These are phyloP conservation scores for Rhytidiadelphus loreus DNA, from an alignment of 225 moss, liverwort and hornwort species.

Conservation along the genomic window DNA sequence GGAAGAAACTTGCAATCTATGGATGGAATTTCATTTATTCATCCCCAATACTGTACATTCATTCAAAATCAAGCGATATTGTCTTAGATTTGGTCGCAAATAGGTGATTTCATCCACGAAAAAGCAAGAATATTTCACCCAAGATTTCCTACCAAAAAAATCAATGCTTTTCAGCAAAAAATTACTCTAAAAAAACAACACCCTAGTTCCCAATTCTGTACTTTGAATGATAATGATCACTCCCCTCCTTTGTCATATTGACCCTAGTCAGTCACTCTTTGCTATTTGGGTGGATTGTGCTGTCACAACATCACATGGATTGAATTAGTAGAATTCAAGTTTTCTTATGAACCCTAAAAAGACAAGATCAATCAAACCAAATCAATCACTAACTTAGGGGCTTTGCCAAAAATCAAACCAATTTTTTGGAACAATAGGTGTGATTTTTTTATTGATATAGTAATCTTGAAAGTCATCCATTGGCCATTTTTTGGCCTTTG, in stretches of 20 bases:
- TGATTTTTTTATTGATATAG: accelerated
- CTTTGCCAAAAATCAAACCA: not conserved
- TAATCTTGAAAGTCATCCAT: not conserved
- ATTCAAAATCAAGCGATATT: no score
- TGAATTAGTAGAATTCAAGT: not conserved
- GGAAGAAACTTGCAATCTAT: no score
- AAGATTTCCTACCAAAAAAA: no score
- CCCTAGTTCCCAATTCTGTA: not conserved
- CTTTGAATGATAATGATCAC: not conserved
- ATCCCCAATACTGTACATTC: no score
- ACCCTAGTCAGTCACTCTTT: not conserved
- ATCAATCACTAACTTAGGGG: no score
- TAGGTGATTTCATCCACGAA: no score
- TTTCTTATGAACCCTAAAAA: not conserved
- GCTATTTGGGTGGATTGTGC: no score
- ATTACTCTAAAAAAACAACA: no score
- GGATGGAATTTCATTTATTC: no score
- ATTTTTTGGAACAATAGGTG: not conserved
- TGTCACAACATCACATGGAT: not conserved
- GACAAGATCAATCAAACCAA: accelerated
- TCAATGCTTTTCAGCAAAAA: no score
- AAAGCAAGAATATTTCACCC: no score
- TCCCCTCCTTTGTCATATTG: not conserved
- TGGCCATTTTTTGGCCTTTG: accelerated
- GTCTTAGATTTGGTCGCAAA: no score